Evolutionary conservation across 805 yeast species (phyloP), one percentile per base, ranked within the genome.

Genomic region (Ogataea degrootiae): DNA sequence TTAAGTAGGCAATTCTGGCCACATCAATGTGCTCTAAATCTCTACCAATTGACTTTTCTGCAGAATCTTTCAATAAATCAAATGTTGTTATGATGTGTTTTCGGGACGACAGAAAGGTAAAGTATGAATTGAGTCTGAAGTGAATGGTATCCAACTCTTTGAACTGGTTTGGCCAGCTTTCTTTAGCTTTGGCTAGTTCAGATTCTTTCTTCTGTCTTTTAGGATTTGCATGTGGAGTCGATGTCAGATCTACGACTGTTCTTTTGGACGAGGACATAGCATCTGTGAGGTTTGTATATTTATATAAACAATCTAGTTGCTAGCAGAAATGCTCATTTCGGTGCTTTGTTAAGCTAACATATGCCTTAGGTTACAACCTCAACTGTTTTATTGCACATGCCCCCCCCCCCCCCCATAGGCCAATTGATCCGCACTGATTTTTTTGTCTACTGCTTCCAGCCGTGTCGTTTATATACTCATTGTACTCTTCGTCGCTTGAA

Each of bases 41-140:
- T 22, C 81, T 58, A n/a, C 68, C 67, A 4, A 82, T 62, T 2
- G 75, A 72, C 41, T 70, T 71, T 47, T 78, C 79, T 8, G 79
- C 77, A 0, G 85, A 77, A 15, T 71, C 69, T 46, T 71, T 76
- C 22, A 83, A 60, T 1, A 77, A 66, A 2, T 77, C 77, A 58
- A 77, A 78, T 11, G 83, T 77, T 0, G 86, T 79, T 3, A 79
- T 62, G 5, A 83, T 70, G 59, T 81, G 84, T 50, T 80, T 79
- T 47, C 86, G 67, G 3, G 84, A 75, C 37, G 82, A 72, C 9
- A 83, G 65, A 56, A 83, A 83, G 0, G 87, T 82, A 63, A 72
- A 82, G 49, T 80, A 77, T 0, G 87, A 80, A 55, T 79, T 79
- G 43, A 80, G 56, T 49, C 80, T 63, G 57, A 75, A 76, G 54